Evolutionary conservation across 192 early-diverging fungal genomes (phyloP).

Genomic region (Funneliformis geosporum): DNA sequence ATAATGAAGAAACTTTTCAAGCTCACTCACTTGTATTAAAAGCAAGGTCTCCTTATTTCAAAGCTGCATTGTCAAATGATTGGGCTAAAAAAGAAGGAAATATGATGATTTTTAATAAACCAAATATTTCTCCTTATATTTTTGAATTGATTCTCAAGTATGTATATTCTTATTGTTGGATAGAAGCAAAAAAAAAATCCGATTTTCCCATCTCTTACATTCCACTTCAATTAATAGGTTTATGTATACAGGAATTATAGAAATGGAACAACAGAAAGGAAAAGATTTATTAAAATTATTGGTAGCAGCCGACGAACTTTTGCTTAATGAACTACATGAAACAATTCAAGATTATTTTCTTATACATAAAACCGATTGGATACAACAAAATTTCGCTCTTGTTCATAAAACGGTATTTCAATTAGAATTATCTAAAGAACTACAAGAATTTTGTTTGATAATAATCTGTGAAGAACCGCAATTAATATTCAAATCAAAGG

Average conservation of each 20-base stretch:
- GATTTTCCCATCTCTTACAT: background rate
- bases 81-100: conserved; percentile 20
- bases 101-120: conserved; percentile 13
- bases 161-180: background rate
- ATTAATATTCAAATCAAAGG: conserved; percentile 18
- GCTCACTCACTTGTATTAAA: conserved; percentile 29
- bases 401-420: conserved; percentile 22
- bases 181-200: background rate
- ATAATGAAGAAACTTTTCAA: conserved; percentile 12
- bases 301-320: conserved; percentile 24
- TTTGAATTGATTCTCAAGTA: conserved; percentile 25
- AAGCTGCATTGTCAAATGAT: conserved; percentile 16
- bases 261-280: background rate
- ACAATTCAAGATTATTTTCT: conserved; percentile 17
- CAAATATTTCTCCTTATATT: conserved; percentile 19
- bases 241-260: conserved; percentile 21
- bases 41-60: conserved; percentile 27
- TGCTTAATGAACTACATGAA: conserved; percentile 12
- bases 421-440: background rate
- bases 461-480: conserved; percentile 12
- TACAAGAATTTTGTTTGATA: conserved; percentile 22
- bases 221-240: background rate
- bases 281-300: conserved; percentile 18
- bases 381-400: conserved; percentile 18
- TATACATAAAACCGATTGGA: background rate